Conservation (phyloP, 1,139 yeast species). For the Hyphopichia buzzinii region DNA sequence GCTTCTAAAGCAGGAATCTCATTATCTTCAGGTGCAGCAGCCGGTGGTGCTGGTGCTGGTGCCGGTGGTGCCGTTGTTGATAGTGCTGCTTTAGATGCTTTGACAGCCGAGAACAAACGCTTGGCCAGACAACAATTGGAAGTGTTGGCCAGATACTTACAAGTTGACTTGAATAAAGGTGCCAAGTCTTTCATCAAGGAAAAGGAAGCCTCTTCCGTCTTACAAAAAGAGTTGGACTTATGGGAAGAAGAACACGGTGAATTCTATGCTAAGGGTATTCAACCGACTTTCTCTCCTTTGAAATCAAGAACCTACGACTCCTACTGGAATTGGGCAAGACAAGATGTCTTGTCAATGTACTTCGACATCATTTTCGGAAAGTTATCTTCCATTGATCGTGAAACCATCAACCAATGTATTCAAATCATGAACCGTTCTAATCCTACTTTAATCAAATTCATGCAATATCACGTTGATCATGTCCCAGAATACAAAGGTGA, state of each 20-base stretch:
- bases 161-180: slow-evolving; percentile 87
- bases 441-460: slow-evolving; percentile 88
- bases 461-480: slow-evolving; percentile 96
- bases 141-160: slow-evolving; percentile 90
- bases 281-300: slow-evolving; percentile 84
- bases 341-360: slow-evolving; percentile 90
- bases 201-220: slow-evolving; percentile 77
- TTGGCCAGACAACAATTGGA: slow-evolving; percentile 95
- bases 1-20: slow-evolving; percentile 81
- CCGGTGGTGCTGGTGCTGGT: slow-evolving; percentile 47
- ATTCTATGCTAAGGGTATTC: slow-evolving; percentile 85
- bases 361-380: slow-evolving; percentile 95
- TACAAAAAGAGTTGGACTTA: slow-evolving; percentile 88
- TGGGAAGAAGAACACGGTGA: slow-evolving; percentile 97
- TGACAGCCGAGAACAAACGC: slow-evolving; percentile 84
- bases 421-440: slow-evolving; percentile 97
- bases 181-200: slow-evolving; percentile 84
- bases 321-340: slow-evolving; percentile 99
- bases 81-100: slow-evolving; percentile 93
- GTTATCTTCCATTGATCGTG: slow-evolving; percentile 86
- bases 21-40: slow-evolving; percentile 62
- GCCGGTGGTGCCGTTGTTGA: slow-evolving; percentile 90
- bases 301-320: slow-evolving; percentile 97
- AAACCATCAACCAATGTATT: slow-evolving; percentile 93
- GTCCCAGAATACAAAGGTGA: slow-evolving; percentile 89